A percentile compares a stretch with the other conserved stretches of the same genome.
phyloP scores from a whole-genome alignment of 2,329 filamentous ascomycete genomes.

The Neonectria sp. region DNA sequence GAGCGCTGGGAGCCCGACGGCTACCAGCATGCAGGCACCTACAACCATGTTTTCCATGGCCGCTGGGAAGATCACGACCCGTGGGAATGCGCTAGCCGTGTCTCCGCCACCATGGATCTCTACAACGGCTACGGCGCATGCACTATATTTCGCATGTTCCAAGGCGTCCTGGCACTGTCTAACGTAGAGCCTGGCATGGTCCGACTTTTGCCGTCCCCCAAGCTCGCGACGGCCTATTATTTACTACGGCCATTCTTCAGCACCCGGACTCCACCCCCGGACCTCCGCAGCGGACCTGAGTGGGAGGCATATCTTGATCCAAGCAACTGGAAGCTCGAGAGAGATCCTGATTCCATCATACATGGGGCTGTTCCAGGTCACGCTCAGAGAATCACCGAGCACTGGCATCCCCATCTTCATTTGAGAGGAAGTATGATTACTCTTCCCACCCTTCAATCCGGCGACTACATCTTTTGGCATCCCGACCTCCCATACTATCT shows the following conservation, averaged over 20 bases:
- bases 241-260: conserved; percentile 74
- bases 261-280: conserved; percentile 60
- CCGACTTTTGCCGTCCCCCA: conserved; percentile 81
- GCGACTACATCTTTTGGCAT: conserved; percentile 73
- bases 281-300: conserved; percentile 55
- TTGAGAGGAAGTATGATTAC: conserved; percentile 68
- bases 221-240: conserved; percentile 82
- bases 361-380: conserved; percentile 72
- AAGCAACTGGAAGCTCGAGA: conserved; percentile 61
- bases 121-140: conserved; percentile 72
- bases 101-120: conserved; percentile 68
- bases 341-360: conserved; percentile 68
- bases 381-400: conserved; percentile 70
- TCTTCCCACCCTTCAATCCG: conserved; percentile 68
- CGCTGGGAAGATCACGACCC: conserved; percentile 71
- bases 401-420: conserved; percentile 71
- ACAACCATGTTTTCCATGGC: conserved; percentile 68
- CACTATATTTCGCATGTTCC: conserved; percentile 73
- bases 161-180: conserved; percentile 69
- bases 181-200: conserved; percentile 76
- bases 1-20: conserved; percentile 81
- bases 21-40: conserved; percentile 72
- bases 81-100: conserved; percentile 68
- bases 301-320: conserved; percentile 69
- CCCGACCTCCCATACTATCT: conserved; percentile 72